Evolutionary conservation across 345 rosid genomes (phyloP), one percentile per base, ranked within the genome.

Genomic region (Linum tenue): DNA sequence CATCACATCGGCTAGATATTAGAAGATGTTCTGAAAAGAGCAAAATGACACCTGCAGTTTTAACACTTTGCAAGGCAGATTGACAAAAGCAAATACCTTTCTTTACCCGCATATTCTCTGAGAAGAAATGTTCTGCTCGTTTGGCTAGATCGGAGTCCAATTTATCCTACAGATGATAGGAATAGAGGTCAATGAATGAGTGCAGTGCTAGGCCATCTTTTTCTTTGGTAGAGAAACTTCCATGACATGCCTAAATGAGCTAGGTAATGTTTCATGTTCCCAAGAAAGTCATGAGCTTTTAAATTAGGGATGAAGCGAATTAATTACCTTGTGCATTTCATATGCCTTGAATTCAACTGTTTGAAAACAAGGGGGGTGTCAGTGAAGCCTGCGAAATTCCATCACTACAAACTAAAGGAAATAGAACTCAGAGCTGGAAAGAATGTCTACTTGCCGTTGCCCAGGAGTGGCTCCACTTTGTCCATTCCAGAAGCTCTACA

Each of bases 71-170:
- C 39, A 8, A 51, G 39, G 37, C 15, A 67, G 39, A 55, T 39
- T 6, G 15, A 11, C 39, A 39, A 53, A 22, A 66, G 70, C 50
- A 3, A 43, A 64, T 76, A 78, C 98, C 98, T 84, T 85, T 77
- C 40, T 66, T 68, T 76, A 90, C 98, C 58, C 98, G 84, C 71
- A 59, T 73, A 78, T 86, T 88, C 69, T 92, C 97, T 0, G 97
- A 81, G 81, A 92, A 92, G 70, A 83, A 90, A 70, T 92, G 98
- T 70, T 85, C 88, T 42, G 96, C 97, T 85, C 96, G 86, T 81
- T 74, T 85, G 62, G 96, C 89, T 70, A 88, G 78, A 70, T 60
- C 66, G 1, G 82, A 72, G 56, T 83, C 79, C 66, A 92, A 70
- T 65, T 71, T 76, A 72, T 73, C 71, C 96, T 90, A 80, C 75